phyloP scores from a whole-genome alignment of 768 basidiomycete species.

The Pulveroboletus sp. region DNA sequence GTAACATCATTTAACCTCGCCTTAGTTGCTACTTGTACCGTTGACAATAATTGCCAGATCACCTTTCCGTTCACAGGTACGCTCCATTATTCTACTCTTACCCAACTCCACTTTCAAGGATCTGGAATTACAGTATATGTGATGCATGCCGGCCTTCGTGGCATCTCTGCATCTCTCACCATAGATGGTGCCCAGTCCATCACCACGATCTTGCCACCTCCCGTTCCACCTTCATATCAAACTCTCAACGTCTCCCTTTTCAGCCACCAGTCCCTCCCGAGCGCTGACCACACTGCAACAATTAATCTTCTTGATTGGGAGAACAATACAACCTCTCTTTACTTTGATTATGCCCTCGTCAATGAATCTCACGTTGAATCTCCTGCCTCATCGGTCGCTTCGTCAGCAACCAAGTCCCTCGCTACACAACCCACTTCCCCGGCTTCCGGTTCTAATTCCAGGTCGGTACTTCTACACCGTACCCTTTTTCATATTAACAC shows the following conservation, averaged over 20 bases:
- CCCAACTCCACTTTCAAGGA: constrained; percentile 8
- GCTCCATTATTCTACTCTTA: too few relatives aligned
- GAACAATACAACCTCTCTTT: constrained; percentile 1
- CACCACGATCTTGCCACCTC: constrained; percentile 1
- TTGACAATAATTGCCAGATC: constrained; percentile 4
- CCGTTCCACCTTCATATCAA: constrained; percentile 11
- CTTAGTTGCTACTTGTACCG: constrained; percentile 9
- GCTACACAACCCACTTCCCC: not conserved
- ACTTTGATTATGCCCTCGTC: constrained; percentile 15
- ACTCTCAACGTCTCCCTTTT: constrained; percentile 15
- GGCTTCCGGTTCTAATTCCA: too few relatives aligned
- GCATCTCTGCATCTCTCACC: constrained; percentile 7
- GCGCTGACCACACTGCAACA: constrained; percentile 6
- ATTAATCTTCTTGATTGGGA: constrained; percentile 12
- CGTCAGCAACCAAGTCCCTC: too few relatives aligned
- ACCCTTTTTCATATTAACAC: not conserved
- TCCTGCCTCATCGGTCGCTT: too few relatives aligned
- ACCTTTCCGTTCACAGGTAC: constrained; percentile 16
- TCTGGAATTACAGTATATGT: constrained; percentile 16
- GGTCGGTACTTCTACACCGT: constrained; percentile 4
- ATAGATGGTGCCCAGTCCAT: constrained; percentile 7
- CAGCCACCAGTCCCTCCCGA: constrained; percentile 9
- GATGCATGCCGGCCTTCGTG: constrained; percentile 11
- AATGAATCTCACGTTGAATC: constrained; percentile 6
- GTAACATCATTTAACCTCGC: not conserved